phyloP scores from a whole-genome alignment of 2,329 filamentous ascomycete genomes.

The Aspergillus persii region DNA sequence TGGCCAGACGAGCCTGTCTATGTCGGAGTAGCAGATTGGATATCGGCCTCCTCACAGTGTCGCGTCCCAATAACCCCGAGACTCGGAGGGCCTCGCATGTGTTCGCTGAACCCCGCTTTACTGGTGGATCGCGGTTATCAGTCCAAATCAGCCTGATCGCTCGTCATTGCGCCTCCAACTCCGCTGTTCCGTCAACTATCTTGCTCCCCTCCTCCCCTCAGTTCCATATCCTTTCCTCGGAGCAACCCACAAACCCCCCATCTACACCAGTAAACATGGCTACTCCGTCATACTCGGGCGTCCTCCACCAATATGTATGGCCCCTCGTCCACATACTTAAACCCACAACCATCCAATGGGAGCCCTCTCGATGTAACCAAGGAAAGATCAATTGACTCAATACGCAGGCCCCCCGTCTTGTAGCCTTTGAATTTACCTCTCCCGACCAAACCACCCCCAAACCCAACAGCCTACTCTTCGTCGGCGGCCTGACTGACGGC shows the following conservation, averaged over 20 bases:
- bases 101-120: background rate
- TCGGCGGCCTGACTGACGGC: conserved; percentile 60
- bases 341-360: background rate
- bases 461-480: conserved; percentile 54
- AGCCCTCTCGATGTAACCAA: background rate
- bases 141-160: background rate
- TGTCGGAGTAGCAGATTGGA: too few species aligned
- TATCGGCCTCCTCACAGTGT: too few species aligned
- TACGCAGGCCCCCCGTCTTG: conserved; percentile 36
- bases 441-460: conserved; percentile 25
- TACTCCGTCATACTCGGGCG: conserved; percentile 25
- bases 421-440: conserved; percentile 41
- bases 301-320: conserved; percentile 39
- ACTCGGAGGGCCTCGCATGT: background rate
- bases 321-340: background rate
- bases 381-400: background rate
- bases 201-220: background rate
- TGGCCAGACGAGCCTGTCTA: too few species aligned
- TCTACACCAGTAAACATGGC: conserved; percentile 9
- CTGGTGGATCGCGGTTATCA: background rate
- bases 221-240: background rate
- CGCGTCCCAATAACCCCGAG: background rate
- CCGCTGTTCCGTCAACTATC: background rate
- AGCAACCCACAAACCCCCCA: background rate
- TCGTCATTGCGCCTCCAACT: background rate